Conservation (phyloP, 1,284 basidiomycete genomes). For the Trametes polyzona region DNA sequence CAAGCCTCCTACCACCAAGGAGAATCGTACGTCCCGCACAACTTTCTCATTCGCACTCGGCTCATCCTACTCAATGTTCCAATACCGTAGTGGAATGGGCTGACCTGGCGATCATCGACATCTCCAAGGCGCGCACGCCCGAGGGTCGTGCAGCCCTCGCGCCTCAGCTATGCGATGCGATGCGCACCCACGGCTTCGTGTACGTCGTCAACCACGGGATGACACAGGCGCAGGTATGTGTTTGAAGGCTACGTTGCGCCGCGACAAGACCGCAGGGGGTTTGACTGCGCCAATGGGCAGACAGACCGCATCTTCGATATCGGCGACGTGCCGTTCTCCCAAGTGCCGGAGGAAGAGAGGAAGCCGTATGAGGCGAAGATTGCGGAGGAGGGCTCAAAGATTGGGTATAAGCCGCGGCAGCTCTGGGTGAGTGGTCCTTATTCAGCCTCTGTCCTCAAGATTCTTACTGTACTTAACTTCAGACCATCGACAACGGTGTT, state of each 20-base stretch:
- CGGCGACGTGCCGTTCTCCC: constrained; percentile 42
- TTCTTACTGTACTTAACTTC: too few species aligned
- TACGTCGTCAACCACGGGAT: constrained; percentile 65
- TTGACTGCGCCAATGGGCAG: too few species aligned
- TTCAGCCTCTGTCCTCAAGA: too few species aligned
- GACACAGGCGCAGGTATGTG: constrained; percentile 44
- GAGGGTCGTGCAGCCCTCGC: constrained; percentile 53
- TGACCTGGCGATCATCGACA: too few species aligned
- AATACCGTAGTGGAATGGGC: too few species aligned
- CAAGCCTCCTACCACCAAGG: too few species aligned
- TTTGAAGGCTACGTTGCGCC: too few species aligned
- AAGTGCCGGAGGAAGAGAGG: constrained; percentile 62
- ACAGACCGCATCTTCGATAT: constrained; percentile 24
- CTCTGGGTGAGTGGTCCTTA: constrained; percentile 50
- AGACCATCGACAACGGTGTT: constrained; percentile 53
- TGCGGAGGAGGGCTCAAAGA: constrained; percentile 55
- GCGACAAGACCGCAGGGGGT: too few species aligned
- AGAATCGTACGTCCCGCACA: too few species aligned
- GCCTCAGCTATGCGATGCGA: constrained; percentile 54
- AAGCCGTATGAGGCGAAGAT: constrained; percentile 51
- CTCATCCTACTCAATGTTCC: too few species aligned
- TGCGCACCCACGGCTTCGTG: constrained; percentile 65
- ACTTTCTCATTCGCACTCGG: too few species aligned
- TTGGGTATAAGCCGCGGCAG: constrained; percentile 62
- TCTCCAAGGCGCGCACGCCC: too few species aligned